Conservation (phyloP, 73 alveolate species). For the Paramecium sonneborni region DNA sequence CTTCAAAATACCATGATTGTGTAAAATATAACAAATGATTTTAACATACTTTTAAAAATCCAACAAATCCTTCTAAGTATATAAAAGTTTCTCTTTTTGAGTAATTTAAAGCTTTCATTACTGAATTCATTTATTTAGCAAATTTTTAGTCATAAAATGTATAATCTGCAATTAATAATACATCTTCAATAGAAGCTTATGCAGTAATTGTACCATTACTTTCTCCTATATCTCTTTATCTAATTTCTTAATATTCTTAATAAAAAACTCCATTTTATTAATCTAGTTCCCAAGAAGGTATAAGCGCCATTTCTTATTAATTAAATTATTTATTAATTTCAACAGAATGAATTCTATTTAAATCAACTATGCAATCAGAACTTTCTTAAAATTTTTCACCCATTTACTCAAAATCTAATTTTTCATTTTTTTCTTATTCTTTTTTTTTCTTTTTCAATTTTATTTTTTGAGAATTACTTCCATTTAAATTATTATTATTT, state of each 20-base stretch:
- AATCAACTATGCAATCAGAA: constrained; percentile 30
- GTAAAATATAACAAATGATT: neutral
- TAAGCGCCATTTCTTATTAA: neutral
- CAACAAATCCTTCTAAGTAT: neutral
- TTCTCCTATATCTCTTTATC: neutral
- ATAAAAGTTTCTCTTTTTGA: neutral
- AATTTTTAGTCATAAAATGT: constrained; percentile 2
- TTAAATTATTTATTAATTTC: neutral
- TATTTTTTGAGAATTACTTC: neutral
- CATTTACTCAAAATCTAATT: neutral
- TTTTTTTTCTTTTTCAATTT: constrained; percentile 1
- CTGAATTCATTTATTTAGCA: neutral
- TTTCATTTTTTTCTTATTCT: neutral
- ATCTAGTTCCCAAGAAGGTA: neutral
- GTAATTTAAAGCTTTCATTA: constrained; percentile 32
- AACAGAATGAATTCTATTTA: neutral
- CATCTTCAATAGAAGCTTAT: constrained; percentile 24
- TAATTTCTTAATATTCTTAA: neutral
- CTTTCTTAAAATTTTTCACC: neutral
- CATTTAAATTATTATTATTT: neutral
- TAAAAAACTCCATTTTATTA: neutral
- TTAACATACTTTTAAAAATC: neutral
- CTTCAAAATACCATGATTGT: neutral
- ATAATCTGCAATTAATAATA: constrained; percentile 16
- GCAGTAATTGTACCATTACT: neutral